These are phyloP conservation scores for Chalaropsis thielavioides DNA, from an alignment of 2,329 filamentous ascomycete genomes.

Conservation along the genomic window DNA sequence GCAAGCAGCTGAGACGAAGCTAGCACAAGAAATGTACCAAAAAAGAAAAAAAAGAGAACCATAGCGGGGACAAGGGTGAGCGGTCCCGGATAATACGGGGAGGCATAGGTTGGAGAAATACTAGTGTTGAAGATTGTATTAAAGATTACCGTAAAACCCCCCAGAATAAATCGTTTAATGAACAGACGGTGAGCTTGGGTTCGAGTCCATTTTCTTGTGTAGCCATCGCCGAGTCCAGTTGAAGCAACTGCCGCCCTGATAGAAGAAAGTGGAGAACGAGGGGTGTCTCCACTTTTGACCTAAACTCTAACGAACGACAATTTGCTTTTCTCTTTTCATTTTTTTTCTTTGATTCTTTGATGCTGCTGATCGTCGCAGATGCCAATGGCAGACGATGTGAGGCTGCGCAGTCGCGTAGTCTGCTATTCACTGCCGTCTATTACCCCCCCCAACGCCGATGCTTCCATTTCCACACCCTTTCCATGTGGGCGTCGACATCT, in stretches of 20 bases:
- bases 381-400: no score
- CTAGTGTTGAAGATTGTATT: no score
- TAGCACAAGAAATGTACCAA: background rate
- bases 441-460: no score
- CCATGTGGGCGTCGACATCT: slow-evolving; percentile 66
- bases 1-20: background rate
- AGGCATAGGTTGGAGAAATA: no score
- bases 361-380: no score
- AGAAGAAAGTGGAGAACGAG: background rate
- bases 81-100: no score
- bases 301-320: background rate
- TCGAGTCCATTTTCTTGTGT: background rate
- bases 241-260: background rate
- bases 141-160: background rate
- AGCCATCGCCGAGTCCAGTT: background rate
- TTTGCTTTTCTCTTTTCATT: background rate
- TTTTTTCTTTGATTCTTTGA: background rate
- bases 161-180: background rate
- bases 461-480: slow-evolving; percentile 48
- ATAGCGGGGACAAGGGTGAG: background rate
- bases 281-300: background rate
- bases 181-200: background rate
- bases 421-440: no score
- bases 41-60: slow-evolving; percentile 6
- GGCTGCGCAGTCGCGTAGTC: no score